Evolutionary conservation across 768 basidiomycete genomes (phyloP), one percentile per base, ranked within the genome.

Genomic region (Kwoniella dejecticola): DNA sequence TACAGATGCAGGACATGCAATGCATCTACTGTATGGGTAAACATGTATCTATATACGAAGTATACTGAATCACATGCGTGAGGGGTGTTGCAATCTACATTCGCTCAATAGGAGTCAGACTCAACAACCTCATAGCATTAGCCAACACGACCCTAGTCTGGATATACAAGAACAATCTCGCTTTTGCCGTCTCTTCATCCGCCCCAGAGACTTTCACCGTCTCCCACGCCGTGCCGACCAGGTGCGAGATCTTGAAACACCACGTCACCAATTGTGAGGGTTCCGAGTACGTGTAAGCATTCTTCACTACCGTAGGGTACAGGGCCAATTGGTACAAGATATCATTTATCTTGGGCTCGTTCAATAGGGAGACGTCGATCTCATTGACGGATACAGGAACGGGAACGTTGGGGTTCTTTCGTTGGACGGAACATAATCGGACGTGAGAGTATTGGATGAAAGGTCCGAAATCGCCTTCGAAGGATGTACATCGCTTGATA

Each of bases 391-490:
- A 77, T 4, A 72, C 64, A 11, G 85, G 86, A 19, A 91, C 88
- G 40, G 90, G 80, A 29, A 94, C 86, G 60, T 89, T 84, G 1
- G 91, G 90, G 80, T 94, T 93, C 80, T 95, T 94, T 58, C 93
- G 90, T 68, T 86, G 86, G 74, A 97, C 88, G 1, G 93, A 96
- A 6, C 88, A 85, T 29, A 97, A 83, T 19, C 94, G 90, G 69
- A 93, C 93, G 80, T 96, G 94, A 0, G 92, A 91, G 78, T 97
- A 97, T 82, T 97, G 94, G 26, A 97, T 86, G 81, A 96, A 97
- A 0, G 92, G 91, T 57, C 78, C 72, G 61, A 62, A 64, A 45
- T 97, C 94, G 44, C 94, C 94, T 78, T 96, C 91, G 78, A 95
- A 96, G 31, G 91, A 91, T 50, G 88, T 85, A 90, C 96, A 94